Conservation (phyloP, 2,329 filamentous ascomycete species). For the Ophiostoma himal-ulmi region DNA sequence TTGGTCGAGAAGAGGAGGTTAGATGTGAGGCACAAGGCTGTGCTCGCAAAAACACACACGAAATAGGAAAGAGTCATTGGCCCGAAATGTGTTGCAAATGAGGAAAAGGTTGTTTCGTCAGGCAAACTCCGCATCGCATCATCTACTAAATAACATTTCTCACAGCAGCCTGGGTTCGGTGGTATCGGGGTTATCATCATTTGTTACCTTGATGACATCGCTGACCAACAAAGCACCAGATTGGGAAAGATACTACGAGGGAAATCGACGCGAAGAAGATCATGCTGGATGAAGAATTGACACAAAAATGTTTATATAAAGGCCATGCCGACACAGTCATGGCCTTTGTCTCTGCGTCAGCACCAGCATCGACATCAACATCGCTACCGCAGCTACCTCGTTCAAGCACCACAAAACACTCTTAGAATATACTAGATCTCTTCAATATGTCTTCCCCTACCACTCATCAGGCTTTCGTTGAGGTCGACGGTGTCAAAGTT, state of each 20-base stretch:
- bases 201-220: neutral
- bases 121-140: neutral
- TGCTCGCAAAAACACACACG: neutral
- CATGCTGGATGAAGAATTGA: neutral
- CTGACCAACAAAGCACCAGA: neutral
- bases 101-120: neutral
- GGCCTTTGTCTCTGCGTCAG: neutral
- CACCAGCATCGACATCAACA: slow-evolving; percentile 8
- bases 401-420: neutral
- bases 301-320: neutral
- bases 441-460: slow-evolving; percentile 2
- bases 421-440: neutral
- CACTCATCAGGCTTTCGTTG: slow-evolving; percentile 14
- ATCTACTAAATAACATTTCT: neutral
- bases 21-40: neutral
- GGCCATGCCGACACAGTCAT: neutral
- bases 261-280: neutral
- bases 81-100: neutral
- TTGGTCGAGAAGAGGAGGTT: slow-evolving; percentile 17
- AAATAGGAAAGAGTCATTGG: neutral
- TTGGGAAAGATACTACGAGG: neutral
- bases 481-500: slow-evolving; percentile 34
- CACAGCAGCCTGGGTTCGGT: neutral
- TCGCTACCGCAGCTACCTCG: neutral
- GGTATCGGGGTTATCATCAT: neutral